These are phyloP conservation scores for Aulographum hederae DNA, from an alignment of 2,329 filamentous ascomycete species.

Conservation along the genomic window DNA sequence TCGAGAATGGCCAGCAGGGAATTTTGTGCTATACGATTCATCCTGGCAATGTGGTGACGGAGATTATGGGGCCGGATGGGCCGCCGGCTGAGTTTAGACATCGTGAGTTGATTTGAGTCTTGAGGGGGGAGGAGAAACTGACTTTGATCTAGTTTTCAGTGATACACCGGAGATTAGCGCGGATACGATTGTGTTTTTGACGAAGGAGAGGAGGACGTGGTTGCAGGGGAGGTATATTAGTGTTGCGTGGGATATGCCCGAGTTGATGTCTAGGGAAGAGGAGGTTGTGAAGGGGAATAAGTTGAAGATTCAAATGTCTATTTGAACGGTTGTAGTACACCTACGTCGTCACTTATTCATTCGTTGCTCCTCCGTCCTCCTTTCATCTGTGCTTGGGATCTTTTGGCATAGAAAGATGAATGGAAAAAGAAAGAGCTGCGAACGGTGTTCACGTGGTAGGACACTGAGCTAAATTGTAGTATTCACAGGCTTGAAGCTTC, in stretches of 20 bases:
- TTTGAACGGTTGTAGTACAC: no score
- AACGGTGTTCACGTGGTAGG: no score
- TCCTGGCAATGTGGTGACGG: constrained; percentile 13
- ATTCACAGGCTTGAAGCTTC: no score
- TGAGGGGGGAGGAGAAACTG: constrained; percentile 2
- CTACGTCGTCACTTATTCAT: no score
- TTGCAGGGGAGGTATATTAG: constrained; percentile 18
- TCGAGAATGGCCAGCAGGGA: constrained; percentile 17
- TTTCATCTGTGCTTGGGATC: no score
- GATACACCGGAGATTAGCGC: constrained; percentile 15
- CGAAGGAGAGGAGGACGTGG: constrained; percentile 18
- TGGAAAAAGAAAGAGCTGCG: no score
- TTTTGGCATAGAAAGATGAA: no score
- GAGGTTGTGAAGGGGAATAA: constrained; percentile 17
- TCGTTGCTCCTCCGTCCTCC: no score
- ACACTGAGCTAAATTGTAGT: no score
- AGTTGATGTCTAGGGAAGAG: constrained; percentile 14
- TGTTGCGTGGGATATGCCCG: constrained; percentile 20
- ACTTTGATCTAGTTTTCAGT: constrained; percentile 5
- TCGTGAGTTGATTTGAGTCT: no score
- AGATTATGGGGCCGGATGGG: constrained; percentile 7
- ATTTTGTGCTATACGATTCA: constrained; percentile 11
- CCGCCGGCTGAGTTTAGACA: neutral
- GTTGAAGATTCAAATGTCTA: constrained; percentile 13
- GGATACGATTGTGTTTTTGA: constrained; percentile 14